phyloP scores from a whole-genome alignment of 371 early-diverging fungal species.

The Mucor saturninus region DNA sequence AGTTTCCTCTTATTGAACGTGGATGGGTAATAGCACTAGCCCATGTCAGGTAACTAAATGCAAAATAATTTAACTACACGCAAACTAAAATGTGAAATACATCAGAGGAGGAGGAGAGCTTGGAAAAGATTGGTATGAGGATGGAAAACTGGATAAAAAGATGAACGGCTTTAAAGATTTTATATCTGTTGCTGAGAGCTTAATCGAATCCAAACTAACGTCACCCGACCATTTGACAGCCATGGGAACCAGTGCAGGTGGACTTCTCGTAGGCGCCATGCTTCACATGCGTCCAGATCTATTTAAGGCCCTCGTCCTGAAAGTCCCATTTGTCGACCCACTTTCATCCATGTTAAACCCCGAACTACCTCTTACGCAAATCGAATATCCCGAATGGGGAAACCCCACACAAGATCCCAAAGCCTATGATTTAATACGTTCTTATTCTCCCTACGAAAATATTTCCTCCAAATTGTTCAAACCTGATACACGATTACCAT shows the following conservation, averaged over 20 bases:
- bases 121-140: constrained; percentile 77
- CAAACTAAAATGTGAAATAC: not conserved
- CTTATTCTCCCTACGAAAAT: constrained; percentile 84
- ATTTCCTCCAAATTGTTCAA: constrained; percentile 32
- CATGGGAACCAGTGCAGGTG: constrained; percentile 83
- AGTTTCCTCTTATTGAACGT: constrained; percentile 75
- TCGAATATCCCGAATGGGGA: constrained; percentile 90
- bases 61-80: not conserved
- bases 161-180: constrained; percentile 75
- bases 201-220: constrained; percentile 60
- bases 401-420: constrained; percentile 61
- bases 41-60: constrained; percentile 73
- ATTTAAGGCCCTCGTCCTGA: constrained; percentile 76
- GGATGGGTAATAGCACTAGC: constrained; percentile 86
- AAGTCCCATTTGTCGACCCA: constrained; percentile 90
- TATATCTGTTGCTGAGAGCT: constrained; percentile 67
- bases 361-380: constrained; percentile 73
- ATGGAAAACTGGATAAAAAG: constrained; percentile 73
- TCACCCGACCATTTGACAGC: constrained; percentile 60
- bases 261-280: constrained; percentile 71
- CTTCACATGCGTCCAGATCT: constrained; percentile 75
- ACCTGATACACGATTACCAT: constrained; percentile 43
- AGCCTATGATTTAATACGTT: constrained; percentile 64
- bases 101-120: constrained; percentile 85
- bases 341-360: constrained; percentile 81